Evolutionary conservation across 2,329 filamentous ascomycete species (phyloP).

Genomic region (Apiospora koreana): DNA sequence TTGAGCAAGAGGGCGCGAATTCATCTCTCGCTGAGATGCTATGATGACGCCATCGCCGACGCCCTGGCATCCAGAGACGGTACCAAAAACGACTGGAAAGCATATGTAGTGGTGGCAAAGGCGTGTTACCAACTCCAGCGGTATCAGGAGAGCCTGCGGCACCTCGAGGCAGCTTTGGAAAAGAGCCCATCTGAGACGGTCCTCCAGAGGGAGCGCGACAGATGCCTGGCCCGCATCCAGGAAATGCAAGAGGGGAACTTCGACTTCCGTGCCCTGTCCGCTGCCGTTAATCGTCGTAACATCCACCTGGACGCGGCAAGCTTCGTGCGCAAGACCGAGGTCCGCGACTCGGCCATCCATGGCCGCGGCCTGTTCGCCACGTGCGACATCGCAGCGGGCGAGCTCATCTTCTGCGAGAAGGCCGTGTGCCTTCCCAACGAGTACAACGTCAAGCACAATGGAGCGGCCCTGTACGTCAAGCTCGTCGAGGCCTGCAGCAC

Average conservation of each 20-base stretch:
- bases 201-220: constrained; percentile 16
- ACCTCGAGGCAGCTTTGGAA: neutral
- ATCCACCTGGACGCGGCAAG: constrained; percentile 35
- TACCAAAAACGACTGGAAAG: constrained; percentile 31
- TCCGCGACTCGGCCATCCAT: constrained; percentile 33
- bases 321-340: constrained; percentile 34
- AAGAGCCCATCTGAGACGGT: neutral
- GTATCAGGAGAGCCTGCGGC: neutral
- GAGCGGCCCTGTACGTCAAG: constrained; percentile 44
- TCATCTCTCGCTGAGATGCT: neutral
- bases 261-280: constrained; percentile 18
- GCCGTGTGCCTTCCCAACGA: constrained; percentile 42
- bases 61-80: constrained; percentile 13
- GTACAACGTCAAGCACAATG: constrained; percentile 40
- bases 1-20: constrained; percentile 13
- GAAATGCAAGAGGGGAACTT: constrained; percentile 20
- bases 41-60: constrained; percentile 1
- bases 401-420: constrained; percentile 45
- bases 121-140: constrained; percentile 34
- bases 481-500: constrained; percentile 40
- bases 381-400: constrained; percentile 36
- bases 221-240: constrained; percentile 17
- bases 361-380: constrained; percentile 46
- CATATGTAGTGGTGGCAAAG: constrained; percentile 34
- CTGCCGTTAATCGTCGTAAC: constrained; percentile 5